Evolutionary conservation across 306 rosid species (phyloP), one percentile per base, ranked within the genome.

Genomic region (Malus orientalis): DNA sequence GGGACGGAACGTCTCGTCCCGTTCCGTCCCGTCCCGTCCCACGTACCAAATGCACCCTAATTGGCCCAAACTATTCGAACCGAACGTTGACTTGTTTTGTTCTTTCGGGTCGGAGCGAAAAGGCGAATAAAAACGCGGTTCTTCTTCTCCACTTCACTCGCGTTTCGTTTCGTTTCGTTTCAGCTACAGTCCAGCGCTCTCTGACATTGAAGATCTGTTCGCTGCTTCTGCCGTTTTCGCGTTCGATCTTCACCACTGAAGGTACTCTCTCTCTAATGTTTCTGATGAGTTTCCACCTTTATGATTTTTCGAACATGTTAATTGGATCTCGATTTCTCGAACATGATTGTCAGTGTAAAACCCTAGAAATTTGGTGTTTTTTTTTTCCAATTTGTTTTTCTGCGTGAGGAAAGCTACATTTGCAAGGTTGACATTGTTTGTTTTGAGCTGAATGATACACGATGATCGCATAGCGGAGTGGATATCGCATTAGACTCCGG

Each of bases 401-500:
- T 1, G 38, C 20, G 45, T 42, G 45, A 10, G 45, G 45, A 42
- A 40, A 42, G 10, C 7, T 42, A 42, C 45, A 42, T 42, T 42
- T 42, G 45, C 3, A 42, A 42, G 45, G 6, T 42, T 42, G 12
- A 42, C 10, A 42, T 42, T 42, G 12, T 42, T 22, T 30, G 44
- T 11, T 62, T 62, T 14, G 60, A 11, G 14, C 15, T 25, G 61
- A 12, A 7, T 3, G 1, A 22, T 19, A 62, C 61, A 8, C 6
- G 11, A 4, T 1, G 94, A 82, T 89, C 94, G 89, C 98, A 93
- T 93, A 93, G 95, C 96, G 96, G 93, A 93, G 98, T 88, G 98
- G 93, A 93, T 93, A 91, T 91, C 93, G 98, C 98, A 86, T 93
- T 90, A 93, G 98, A 90, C 85, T 93, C 97, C 97, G 97, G 6